These are phyloP conservation scores for Raphanus raphanistrum DNA, from an alignment of 345 rosid species.

Conservation along the genomic window DNA sequence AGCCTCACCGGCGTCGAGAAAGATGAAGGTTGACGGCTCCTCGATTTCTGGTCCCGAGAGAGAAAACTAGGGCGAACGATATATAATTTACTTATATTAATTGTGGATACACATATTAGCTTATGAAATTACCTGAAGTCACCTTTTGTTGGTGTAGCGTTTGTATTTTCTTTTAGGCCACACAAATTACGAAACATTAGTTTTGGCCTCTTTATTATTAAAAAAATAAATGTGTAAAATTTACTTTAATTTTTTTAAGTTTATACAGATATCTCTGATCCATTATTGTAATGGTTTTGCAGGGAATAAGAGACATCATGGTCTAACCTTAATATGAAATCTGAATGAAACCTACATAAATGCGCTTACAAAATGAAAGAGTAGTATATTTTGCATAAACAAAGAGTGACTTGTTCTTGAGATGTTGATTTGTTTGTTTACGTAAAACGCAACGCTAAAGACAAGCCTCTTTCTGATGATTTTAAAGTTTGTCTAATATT, in stretches of 20 bases:
- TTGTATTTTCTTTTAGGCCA: background rate
- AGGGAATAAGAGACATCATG: conserved; percentile 20
- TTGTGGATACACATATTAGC: background rate
- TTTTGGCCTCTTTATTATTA: background rate
- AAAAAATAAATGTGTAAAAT: background rate
- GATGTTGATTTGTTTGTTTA: conserved; percentile 15
- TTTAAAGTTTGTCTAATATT: conserved; percentile 9
- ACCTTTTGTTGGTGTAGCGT: conserved; percentile 2
- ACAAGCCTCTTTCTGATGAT: conserved; percentile 9
- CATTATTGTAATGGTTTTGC: conserved; percentile 9
- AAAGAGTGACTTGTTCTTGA: conserved; percentile 12
- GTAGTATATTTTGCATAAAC: background rate
- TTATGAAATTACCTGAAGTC: background rate
- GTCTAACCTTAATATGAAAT: background rate
- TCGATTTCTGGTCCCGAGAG: no score
- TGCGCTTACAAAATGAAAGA: conserved; percentile 6
- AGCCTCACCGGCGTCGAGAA: no score
- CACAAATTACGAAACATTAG: background rate
- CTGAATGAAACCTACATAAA: background rate
- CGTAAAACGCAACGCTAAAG: conserved; percentile 1
- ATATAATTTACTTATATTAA: no score
- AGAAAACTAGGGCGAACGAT: no score
- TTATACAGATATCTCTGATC: background rate
- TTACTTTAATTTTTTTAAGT: background rate
- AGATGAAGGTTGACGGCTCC: no score